A percentile compares a stretch with the other conserved stretches of the same genome.
These are phyloP conservation scores for Acanthamoeba sp. DNA, from an alignment of 208 protist genomes.

Conservation along the genomic window DNA sequence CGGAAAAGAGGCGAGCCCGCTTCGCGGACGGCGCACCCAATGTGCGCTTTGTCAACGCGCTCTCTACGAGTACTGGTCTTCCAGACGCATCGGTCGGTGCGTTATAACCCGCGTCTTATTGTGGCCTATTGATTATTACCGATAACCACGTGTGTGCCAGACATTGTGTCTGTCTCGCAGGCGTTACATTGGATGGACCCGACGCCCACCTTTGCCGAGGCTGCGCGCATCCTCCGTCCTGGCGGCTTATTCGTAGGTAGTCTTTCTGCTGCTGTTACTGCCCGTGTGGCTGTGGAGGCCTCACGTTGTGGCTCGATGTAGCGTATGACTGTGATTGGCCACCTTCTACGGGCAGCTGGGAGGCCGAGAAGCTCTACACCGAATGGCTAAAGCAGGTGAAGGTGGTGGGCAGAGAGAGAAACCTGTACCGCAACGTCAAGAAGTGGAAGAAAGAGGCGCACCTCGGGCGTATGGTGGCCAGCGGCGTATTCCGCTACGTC, in stretches of 20 bases:
- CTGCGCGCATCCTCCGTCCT: neutral
- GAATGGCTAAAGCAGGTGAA: conserved; percentile 20
- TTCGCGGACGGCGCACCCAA: neutral
- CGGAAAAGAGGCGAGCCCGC: neutral
- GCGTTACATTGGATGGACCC: conserved; percentile 42
- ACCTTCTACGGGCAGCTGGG: neutral
- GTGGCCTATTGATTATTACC: no score
- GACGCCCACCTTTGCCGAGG: conserved; percentile 8
- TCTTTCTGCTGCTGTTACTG: neutral
- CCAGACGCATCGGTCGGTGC: neutral
- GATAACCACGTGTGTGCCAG: no score
- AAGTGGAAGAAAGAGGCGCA: conserved; percentile 44
- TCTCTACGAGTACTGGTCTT: neutral
- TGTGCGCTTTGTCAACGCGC: conserved; percentile 18
- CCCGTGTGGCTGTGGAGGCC: neutral
- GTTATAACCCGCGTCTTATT: no score
- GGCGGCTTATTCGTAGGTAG: conserved; percentile 24
- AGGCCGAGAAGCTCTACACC: conserved; percentile 20
- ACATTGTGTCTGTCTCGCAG: conserved; percentile 11
- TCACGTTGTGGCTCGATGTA: neutral
- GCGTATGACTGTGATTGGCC: conserved; percentile 43
- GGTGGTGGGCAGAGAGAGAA: neutral
- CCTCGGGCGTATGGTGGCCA: neutral
- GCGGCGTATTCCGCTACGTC: conserved; percentile 15
- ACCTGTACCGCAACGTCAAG: conserved; percentile 35